A percentile compares a stretch with the other conserved stretches of the same genome.
Evolutionary conservation across 768 basidiomycete species (phyloP).

Genomic region (Termitomyces sp.): DNA sequence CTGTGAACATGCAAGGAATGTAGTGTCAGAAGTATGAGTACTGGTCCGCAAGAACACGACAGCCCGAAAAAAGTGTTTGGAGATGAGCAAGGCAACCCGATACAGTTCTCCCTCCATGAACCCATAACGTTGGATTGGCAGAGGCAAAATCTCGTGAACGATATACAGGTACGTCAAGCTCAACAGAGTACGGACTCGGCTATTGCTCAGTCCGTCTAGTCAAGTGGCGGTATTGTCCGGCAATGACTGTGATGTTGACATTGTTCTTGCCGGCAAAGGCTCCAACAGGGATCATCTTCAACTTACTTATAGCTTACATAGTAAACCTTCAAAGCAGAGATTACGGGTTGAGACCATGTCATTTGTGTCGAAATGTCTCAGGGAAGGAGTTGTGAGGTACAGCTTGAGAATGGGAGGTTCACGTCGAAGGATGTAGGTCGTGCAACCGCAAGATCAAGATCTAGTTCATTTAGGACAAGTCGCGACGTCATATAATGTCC

Average conservation of each 20-base stretch:
- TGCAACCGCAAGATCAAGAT: too few species aligned
- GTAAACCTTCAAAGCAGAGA: neutral
- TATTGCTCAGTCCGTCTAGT: conserved; percentile 3
- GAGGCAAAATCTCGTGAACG: conserved; percentile 14
- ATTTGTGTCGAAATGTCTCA: conserved; percentile 14
- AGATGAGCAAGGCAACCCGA: conserved; percentile 20
- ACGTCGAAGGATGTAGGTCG: too few species aligned
- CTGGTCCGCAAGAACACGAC: neutral
- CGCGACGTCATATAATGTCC: too few species aligned
- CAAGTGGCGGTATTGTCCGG: conserved; percentile 16
- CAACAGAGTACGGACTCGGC: neutral
- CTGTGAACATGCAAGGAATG: too few species aligned
- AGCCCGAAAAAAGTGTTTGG: conserved; percentile 13
- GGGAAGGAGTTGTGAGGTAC: conserved; percentile 6
- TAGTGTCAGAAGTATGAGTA: too few species aligned
- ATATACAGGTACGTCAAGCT: conserved; percentile 27
- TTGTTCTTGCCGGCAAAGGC: conserved; percentile 16
- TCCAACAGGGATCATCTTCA: conserved; percentile 11
- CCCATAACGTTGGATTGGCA: conserved; percentile 19
- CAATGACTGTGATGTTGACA: conserved; percentile 11
- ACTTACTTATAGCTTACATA: conserved; percentile 15
- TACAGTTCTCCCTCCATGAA: conserved; percentile 28
- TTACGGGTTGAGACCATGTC: conserved; percentile 16
- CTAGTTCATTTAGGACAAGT: too few species aligned
- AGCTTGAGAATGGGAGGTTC: conserved; percentile 16